Evolutionary conservation across 2,329 filamentous ascomycete genomes (phyloP).

Genomic region (Hirsutella thompsonii): DNA sequence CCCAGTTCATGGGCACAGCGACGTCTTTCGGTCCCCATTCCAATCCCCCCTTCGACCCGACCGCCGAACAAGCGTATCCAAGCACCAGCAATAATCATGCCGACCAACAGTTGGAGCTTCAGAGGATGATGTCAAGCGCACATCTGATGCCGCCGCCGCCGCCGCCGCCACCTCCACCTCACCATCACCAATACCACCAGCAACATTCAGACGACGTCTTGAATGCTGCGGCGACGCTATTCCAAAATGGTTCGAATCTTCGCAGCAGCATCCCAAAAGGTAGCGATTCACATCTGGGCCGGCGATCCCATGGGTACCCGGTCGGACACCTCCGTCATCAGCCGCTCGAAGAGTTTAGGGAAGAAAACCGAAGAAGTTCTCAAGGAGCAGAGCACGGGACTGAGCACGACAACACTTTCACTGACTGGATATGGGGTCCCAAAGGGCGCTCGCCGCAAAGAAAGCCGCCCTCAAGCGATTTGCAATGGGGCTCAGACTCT

Average conservation of each 20-base stretch:
- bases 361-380: conserved; percentile 21
- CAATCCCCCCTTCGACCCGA: conserved; percentile 8
- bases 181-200: conserved; percentile 9
- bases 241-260: conserved; percentile 27
- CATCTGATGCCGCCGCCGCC: conserved; percentile 14
- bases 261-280: conserved; percentile 11
- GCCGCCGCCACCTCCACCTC: conserved; percentile 3
- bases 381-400: conserved; percentile 8
- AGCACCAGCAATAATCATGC: background rate
- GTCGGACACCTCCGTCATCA: conserved; percentile 29
- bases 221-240: conserved; percentile 37
- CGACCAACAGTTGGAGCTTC: conserved; percentile 7
- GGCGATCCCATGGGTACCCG: conserved; percentile 18
- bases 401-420: conserved; percentile 23
- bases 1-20: conserved; percentile 51
- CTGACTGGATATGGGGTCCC: conserved; percentile 27
- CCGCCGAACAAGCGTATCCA: conserved; percentile 7
- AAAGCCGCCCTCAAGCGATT: conserved; percentile 26
- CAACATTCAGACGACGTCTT: conserved; percentile 39
- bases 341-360: conserved; percentile 26
- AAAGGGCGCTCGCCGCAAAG: conserved; percentile 16
- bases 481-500: conserved; percentile 58
- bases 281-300: conserved; percentile 10
- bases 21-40: conserved; percentile 48
- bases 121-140: conserved; percentile 10